A percentile compares a stretch with the other conserved stretches of the same genome.
Conservation (phyloP, 176 grass and related monocot species). For the Poa annua region DNA sequence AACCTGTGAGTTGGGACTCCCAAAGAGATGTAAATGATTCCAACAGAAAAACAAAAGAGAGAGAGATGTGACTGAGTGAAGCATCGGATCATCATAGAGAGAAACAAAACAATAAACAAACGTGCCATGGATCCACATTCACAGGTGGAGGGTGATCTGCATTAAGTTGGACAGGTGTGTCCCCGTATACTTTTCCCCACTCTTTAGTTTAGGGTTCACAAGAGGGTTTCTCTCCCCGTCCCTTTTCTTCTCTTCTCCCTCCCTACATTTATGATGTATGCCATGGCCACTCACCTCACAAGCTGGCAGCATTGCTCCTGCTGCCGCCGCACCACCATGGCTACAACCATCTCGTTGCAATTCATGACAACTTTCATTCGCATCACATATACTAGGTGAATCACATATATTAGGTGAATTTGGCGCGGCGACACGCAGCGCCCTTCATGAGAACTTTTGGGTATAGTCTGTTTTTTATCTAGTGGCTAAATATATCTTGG, state of each 20-base stretch:
- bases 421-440: too few species aligned
- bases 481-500: too few species aligned
- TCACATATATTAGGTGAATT: too few species aligned
- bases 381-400: background rate
- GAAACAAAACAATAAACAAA: conserved; percentile 22
- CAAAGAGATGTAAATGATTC: conserved; percentile 32
- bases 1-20: conserved; percentile 27
- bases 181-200: conserved; percentile 53
- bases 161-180: conserved; percentile 62
- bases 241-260: conserved; percentile 7
- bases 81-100: conserved; percentile 39
- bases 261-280: conserved; percentile 59
- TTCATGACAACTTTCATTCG: conserved; percentile 46
- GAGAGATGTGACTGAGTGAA: conserved; percentile 40
- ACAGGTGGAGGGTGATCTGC: conserved; percentile 71
- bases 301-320: conserved; percentile 28
- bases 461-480: too few species aligned
- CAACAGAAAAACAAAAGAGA: background rate
- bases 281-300: conserved; percentile 41
- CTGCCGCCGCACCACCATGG: conserved; percentile 31
- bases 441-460: too few species aligned
- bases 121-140: conserved; percentile 54
- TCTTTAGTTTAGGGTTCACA: conserved; percentile 62
- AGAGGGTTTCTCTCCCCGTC: conserved; percentile 5
- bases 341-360: conserved; percentile 41